Evolutionary conservation across 345 rosid genomes (phyloP).

Genomic region (Adansonia digitata): DNA sequence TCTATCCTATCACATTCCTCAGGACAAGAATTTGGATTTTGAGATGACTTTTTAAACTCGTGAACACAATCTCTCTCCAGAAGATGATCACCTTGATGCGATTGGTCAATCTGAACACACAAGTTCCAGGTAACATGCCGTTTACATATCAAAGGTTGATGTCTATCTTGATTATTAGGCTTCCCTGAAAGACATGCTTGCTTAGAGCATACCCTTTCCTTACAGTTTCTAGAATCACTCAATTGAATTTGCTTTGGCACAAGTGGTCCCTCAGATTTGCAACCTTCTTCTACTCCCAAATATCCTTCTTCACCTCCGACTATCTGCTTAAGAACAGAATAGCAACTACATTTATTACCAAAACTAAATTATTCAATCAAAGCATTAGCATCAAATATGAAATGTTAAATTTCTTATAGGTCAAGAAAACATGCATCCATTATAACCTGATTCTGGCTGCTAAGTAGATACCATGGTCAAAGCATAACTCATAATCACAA

Average conservation of each 20-base stretch:
- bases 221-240: constrained; percentile 49
- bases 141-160: constrained; percentile 33
- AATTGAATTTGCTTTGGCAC: constrained; percentile 28
- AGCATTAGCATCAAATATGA: background rate
- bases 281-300: constrained; percentile 32
- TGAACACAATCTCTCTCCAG: constrained; percentile 30
- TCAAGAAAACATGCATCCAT: background rate
- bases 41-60: constrained; percentile 30
- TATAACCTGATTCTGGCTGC: background rate
- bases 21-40: constrained; percentile 8
- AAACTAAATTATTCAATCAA: constrained; percentile 10
- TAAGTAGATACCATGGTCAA: background rate
- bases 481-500: background rate
- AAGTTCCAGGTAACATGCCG: constrained; percentile 41
- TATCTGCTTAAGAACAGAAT: constrained; percentile 37
- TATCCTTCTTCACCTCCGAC: constrained; percentile 31
- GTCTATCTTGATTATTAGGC: constrained; percentile 30
- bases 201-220: constrained; percentile 59
- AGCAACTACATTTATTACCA: constrained; percentile 3
- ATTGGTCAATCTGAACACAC: constrained; percentile 39
- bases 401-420: background rate
- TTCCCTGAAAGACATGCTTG: constrained; percentile 48
- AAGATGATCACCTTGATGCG: constrained; percentile 33
- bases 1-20: constrained; percentile 24
- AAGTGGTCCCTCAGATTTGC: constrained; percentile 22